Evolutionary conservation across 2,329 filamentous ascomycete species (phyloP).

Genomic region (Ophiostoma himal-ulmi): DNA sequence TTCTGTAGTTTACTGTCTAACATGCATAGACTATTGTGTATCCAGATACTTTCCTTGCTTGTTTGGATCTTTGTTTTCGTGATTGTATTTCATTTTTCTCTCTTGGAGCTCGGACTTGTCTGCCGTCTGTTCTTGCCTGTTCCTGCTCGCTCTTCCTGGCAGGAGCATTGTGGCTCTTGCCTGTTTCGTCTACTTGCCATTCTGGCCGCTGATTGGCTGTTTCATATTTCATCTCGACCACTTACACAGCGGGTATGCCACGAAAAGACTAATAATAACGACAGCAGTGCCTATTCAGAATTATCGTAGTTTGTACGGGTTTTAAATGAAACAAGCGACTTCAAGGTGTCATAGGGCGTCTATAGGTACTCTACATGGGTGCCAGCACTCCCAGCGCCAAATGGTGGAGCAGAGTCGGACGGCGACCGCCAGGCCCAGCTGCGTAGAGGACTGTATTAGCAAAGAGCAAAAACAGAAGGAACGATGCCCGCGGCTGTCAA

Average conservation of each 20-base stretch:
- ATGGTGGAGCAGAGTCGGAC: background rate
- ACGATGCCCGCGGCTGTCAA: background rate
- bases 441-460: background rate
- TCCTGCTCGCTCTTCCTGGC: background rate
- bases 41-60: background rate
- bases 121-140: background rate
- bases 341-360: background rate
- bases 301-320: background rate
- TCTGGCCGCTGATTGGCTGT: conserved; percentile 6
- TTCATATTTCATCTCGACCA: background rate
- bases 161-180: background rate
- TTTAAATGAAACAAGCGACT: conserved; percentile 9
- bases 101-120: background rate
- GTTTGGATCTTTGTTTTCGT: background rate
- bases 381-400: conserved; percentile 3
- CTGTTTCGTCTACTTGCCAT: background rate
- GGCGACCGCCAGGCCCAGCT: background rate
- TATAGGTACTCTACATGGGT: background rate
- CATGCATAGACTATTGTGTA: background rate
- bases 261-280: background rate
- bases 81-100: background rate
- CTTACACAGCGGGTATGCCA: background rate
- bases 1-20: background rate
- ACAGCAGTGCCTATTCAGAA: background rate
- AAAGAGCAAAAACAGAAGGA: background rate